Evolutionary conservation across 345 rosid species (phyloP).

Genomic region (Heritiera fomes): DNA sequence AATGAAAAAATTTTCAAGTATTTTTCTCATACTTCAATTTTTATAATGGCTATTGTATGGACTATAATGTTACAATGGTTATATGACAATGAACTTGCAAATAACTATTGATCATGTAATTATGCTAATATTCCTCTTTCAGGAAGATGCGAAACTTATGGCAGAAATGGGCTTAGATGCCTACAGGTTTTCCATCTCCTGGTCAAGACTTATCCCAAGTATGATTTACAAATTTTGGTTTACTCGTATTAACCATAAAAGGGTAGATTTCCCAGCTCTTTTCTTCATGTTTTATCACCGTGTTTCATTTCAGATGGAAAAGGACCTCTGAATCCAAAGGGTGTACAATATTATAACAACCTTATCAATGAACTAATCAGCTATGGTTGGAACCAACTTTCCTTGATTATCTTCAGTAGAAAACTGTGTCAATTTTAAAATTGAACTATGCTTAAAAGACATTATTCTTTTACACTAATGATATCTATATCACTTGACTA

Average conservation of each 20-base stretch:
- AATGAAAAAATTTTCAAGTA: neutral
- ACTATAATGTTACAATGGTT: too few relatives aligned
- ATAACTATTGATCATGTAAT: neutral
- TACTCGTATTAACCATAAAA: neutral
- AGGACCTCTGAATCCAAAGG: neutral
- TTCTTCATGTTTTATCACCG: neutral
- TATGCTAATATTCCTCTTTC: neutral
- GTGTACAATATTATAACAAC: neutral
- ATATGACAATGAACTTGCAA: neutral
- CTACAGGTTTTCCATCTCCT: slow-evolving; percentile 22
- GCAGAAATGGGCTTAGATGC: slow-evolving; percentile 12
- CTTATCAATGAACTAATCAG: slow-evolving; percentile 14
- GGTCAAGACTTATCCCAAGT: slow-evolving; percentile 26
- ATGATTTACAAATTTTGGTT: neutral
- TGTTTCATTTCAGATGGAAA: slow-evolving; percentile 14
- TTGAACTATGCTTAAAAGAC: neutral
- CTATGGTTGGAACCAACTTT: slow-evolving; percentile 37
- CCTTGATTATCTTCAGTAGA: neutral
- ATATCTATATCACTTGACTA: neutral
- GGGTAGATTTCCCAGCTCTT: neutral
- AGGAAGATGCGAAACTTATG: slow-evolving; percentile 21
- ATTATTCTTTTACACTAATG: neutral
- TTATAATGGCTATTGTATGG: too few relatives aligned
- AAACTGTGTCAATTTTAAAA: neutral
- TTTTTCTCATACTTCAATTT: neutral